phyloP scores from a whole-genome alignment of 2,329 filamentous ascomycete species.

The Bertia moriformis region DNA sequence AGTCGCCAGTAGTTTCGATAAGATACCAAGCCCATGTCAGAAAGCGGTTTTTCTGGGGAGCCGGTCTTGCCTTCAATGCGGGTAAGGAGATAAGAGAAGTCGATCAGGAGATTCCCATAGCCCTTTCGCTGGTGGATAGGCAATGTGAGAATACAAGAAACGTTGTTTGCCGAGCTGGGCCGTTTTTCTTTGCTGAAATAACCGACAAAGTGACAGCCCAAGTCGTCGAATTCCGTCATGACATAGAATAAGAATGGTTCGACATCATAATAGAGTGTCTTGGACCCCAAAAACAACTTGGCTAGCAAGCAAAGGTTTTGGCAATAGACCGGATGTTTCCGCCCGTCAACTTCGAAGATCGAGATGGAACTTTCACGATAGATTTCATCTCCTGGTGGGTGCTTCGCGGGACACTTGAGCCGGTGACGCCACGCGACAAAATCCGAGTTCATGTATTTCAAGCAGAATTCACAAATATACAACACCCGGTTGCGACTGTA shows the following conservation, averaged over 20 bases:
- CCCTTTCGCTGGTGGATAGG: constrained; percentile 95
- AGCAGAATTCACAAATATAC: constrained; percentile 98
- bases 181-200: constrained; percentile 99
- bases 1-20: constrained; percentile 96
- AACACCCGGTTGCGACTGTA: constrained; percentile 91
- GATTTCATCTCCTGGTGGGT: constrained; percentile 93
- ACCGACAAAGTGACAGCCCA: constrained; percentile 92
- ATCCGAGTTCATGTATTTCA: constrained; percentile 99
- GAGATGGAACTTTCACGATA: constrained; percentile 83
- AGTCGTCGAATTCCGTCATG: constrained; percentile 82
- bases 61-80: constrained; percentile 86
- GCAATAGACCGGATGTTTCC: constrained; percentile 96
- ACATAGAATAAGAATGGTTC: constrained; percentile 96
- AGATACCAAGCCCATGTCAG: constrained; percentile 93
- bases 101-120: constrained; percentile 90
- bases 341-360: constrained; percentile 93
- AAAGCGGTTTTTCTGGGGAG: constrained; percentile 90
- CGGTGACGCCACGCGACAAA: constrained; percentile 98
- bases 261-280: constrained; percentile 95
- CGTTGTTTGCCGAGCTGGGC: constrained; percentile 86
- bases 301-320: constrained; percentile 92
- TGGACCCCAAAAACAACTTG: constrained; percentile 95
- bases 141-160: constrained; percentile 89
- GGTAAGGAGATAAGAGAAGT: constrained; percentile 94
- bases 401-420: constrained; percentile 88